Evolutionary conservation across 208 protist species (phyloP).

Genomic region (Acanthamoeba divionensis): DNA sequence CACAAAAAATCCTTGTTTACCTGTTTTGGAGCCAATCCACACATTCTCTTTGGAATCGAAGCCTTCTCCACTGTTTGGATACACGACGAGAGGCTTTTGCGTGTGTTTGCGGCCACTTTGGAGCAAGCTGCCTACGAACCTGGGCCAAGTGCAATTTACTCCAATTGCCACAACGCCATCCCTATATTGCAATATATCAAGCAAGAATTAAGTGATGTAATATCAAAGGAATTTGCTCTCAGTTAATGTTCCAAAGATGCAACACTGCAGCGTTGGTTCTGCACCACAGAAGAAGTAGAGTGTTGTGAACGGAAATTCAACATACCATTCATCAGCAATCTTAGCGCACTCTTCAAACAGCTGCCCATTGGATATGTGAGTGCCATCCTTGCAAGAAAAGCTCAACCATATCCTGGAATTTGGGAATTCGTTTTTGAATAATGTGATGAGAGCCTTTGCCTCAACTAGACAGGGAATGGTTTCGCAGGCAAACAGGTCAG

Average conservation of each 20-base stretch:
- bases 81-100: not conserved
- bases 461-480: not conserved
- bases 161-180: not conserved
- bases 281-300: too few species aligned
- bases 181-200: too few species aligned
- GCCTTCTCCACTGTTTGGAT: slow-evolving; percentile 35
- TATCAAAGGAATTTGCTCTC: too few species aligned
- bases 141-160: slow-evolving; percentile 3
- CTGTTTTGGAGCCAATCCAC: not conserved
- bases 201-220: too few species aligned
- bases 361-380: not conserved
- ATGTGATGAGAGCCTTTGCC: not conserved
- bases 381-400: not conserved
- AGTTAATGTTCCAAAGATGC: too few species aligned
- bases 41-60: not conserved
- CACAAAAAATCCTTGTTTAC: too few species aligned
- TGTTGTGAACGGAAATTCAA: too few species aligned
- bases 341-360: too few species aligned
- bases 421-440: not conserved
- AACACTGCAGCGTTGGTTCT: too few species aligned
- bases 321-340: too few species aligned
- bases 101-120: not conserved
- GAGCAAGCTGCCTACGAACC: not conserved
- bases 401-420: not conserved
- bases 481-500: slow-evolving; percentile 36